Conservation (phyloP, 306 rosid species). For the Medicago ruthenica region DNA sequence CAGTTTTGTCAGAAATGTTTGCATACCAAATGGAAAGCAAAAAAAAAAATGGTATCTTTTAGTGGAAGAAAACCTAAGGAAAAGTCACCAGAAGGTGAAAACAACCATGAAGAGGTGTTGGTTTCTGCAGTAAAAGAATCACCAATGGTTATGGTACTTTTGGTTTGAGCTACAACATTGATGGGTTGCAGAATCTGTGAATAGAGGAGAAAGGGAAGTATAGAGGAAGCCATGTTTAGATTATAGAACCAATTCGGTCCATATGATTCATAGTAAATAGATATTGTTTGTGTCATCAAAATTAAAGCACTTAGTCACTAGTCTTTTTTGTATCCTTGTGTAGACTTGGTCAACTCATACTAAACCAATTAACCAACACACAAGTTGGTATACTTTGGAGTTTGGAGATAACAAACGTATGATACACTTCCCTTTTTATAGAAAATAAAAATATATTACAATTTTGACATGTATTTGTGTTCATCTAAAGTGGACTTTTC, state of each 20-base stretch:
- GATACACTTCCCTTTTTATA: no score
- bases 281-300: no score
- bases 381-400: no score
- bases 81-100: not conserved
- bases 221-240: conserved; percentile 29
- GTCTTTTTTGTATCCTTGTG: no score
- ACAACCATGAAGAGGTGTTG: not conserved
- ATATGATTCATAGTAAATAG: not conserved
- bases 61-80: not conserved
- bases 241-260: conserved; percentile 21
- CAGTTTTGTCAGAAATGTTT: conserved; percentile 42
- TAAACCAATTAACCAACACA: no score
- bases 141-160: not conserved
- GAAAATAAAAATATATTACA: not conserved
- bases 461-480: not conserved
- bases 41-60: conserved; percentile 25
- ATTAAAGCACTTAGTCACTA: no score
- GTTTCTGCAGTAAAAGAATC: not conserved
- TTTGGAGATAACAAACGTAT: no score
- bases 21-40: conserved; percentile 62
- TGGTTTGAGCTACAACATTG: not conserved
- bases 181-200: not conserved
- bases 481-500: not conserved
- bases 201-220: conserved; percentile 26
- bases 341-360: no score